Evolutionary conservation across 345 rosid species (phyloP), one percentile per base, ranked within the genome.

Genomic region (Lumnitzera racemosa): DNA sequence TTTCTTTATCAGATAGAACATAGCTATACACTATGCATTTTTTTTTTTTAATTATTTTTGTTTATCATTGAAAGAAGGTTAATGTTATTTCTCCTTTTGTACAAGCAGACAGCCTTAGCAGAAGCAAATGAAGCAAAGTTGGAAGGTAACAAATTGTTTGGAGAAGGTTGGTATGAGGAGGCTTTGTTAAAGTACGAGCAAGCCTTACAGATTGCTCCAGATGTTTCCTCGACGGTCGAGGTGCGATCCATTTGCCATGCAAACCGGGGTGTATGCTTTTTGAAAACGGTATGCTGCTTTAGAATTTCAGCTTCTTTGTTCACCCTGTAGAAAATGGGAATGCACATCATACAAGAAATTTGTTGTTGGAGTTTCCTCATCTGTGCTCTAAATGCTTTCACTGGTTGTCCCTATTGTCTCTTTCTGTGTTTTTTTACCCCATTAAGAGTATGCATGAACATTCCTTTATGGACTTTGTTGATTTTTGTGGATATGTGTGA

Each of bases 101-200:
- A 64, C 57, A 69, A 73, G 62, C 82, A 86, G 92, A 76, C 74
- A 61, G 81, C 81, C 0, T 51, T 82, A 55, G 81, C 64, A 31
- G 64, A 80, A 71, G 92, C 89, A 17, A 87, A 83, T 62, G 83
- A 85, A 46, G 83, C 86, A 15, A 89, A 89, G 78, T 5, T 72
- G 64, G 89, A 87, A 82, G 98, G 96, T 20, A 91, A 94, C 47
- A 80, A 71, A 20, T 51, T 88, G 71, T 90, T 86, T 66, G 88
- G 74, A 15, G 75, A 73, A 59, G 87, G 84, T 3, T 68, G 70
- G 50, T 90, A 74, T 62, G 99, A 86, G 63, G 97, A 94, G 76
- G 97, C 99, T 5, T 69, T 94, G 53, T 55, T 71, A 7, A 75
- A 80, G 69, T 94, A 94, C 63, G 88, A 71, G 46, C 58, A 70